These are phyloP conservation scores for Claviceps africana DNA, from an alignment of 2,329 filamentous ascomycete genomes.

Conservation along the genomic window DNA sequence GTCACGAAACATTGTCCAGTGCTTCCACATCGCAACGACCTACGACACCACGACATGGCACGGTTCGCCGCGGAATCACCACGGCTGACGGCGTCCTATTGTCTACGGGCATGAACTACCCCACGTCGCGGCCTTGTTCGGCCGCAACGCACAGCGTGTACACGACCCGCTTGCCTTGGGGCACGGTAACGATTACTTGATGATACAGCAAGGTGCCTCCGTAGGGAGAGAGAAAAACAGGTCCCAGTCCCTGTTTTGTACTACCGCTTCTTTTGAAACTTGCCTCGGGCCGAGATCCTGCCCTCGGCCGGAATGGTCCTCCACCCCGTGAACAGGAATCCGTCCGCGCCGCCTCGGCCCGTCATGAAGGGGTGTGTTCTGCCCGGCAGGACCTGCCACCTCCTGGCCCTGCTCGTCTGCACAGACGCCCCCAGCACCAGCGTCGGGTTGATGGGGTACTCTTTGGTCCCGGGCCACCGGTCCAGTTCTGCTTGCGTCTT, in stretches of 20 bases:
- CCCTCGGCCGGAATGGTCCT: constrained; percentile 68
- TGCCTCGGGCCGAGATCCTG: constrained; percentile 69
- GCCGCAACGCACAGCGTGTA: too few relatives aligned
- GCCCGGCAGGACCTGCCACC: constrained; percentile 85
- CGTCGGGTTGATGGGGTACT: constrained; percentile 81
- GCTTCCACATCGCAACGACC: too few relatives aligned
- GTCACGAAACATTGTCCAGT: too few relatives aligned
- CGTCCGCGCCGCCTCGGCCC: constrained; percentile 71
- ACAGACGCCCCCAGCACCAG: constrained; percentile 65
- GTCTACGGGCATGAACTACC: background rate
- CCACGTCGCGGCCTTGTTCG: background rate
- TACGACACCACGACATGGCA: too few relatives aligned
- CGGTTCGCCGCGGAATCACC: too few relatives aligned
- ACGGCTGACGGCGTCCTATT: too few relatives aligned
- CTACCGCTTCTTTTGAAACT: constrained; percentile 51
- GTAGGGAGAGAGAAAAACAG: background rate
- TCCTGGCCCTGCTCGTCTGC: constrained; percentile 63
- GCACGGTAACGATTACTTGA: too few relatives aligned
- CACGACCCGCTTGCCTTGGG: too few relatives aligned
- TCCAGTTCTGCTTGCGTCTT: constrained; percentile 36
- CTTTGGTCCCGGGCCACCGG: constrained; percentile 45
- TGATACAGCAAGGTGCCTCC: too few relatives aligned
- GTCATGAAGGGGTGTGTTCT: constrained; percentile 94
- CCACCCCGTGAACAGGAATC: constrained; percentile 76
- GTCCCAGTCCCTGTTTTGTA: background rate